Base-by-base conservation (phyloP, 306 rosid species). In the Cicer judaicum region DNA sequence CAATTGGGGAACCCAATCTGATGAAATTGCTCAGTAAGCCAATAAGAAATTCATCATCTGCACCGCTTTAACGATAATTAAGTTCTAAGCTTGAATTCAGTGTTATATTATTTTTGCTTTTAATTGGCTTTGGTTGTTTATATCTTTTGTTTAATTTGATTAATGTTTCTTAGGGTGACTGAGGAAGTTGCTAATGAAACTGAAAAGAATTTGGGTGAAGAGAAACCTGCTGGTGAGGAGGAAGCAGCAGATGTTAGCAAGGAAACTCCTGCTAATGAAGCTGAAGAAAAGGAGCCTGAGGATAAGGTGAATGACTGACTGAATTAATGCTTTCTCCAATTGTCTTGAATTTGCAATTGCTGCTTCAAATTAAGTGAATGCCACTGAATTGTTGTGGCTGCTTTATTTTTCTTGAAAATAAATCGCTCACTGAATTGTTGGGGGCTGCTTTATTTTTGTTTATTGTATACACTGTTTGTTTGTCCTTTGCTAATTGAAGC, bases 1-100 rank as follows among this genome's bases (percentile, higher is more conserved):
- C 9, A 94, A 94, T 82, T 94, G 99, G 97, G 99, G 97, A 79
- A 85, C 91, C 14, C 78, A 85, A 61, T 8, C 77, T 48, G 95
- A 94, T 84, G 99, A 90, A 57, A 70, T 88, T 88, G 73, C 85
- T 48, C 85, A 77, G 97, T 92, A 88, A 81, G 74, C 38, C 0
- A 8, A 40, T 18, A 41, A 15, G 54, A 13, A 53, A 19, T 56
- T 54, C n/a, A 46, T 47, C 54, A 15, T 21, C 66, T 54, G 24
- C 8, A 52, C 12, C 4, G 13, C 34, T 43, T 40, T 38, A n/a
- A 29, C 2, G 14, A 11, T 8, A 15, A 24, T 14, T 8, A 70
- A 60, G 39, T 21, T 15, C 38, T 4, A 55, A 9, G 40, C 34
- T 63, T 13, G 12, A 2, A 55, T 70, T 52, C 47, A 0, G 4